A percentile compares a stretch with the other conserved stretches of the same genome.
These are phyloP conservation scores for Mycena alexandri DNA, from an alignment of 768 basidiomycete genomes.

Conservation along the genomic window DNA sequence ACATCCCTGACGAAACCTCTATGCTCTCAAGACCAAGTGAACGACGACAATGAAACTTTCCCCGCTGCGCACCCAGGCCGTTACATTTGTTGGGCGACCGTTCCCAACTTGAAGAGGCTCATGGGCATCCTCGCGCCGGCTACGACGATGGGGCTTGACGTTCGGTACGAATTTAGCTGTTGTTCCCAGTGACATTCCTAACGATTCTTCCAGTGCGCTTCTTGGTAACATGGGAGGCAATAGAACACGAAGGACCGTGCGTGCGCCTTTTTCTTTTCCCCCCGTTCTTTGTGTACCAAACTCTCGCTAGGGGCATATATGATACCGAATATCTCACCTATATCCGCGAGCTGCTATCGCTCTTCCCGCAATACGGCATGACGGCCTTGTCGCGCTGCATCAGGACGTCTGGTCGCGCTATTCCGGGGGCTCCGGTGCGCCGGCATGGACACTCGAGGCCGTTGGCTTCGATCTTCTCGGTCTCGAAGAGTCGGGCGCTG, in stretches of 20 bases:
- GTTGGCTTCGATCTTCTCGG: slow-evolving; percentile 88
- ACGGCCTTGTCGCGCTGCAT: slow-evolving; percentile 85
- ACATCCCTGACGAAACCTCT: slow-evolving; percentile 26
- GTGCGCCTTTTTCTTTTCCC: slow-evolving; percentile 49
- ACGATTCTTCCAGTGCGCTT: slow-evolving; percentile 76
- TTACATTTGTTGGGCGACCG: slow-evolving; percentile 91
- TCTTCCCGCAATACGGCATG: slow-evolving; percentile 80
- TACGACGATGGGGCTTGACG: slow-evolving; percentile 89
- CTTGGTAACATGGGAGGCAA: slow-evolving; percentile 96
- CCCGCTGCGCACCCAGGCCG: slow-evolving; percentile 71
- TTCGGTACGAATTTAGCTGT: slow-evolving; percentile 68
- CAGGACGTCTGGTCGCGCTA: slow-evolving; percentile 98
- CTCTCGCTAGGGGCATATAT: slow-evolving; percentile 75
- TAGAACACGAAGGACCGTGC: slow-evolving; percentile 94
- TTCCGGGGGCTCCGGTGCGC: slow-evolving; percentile 94
- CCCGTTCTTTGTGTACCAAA: slow-evolving; percentile 10
- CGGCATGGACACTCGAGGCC: slow-evolving; percentile 92
- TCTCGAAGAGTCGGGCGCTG: slow-evolving; percentile 86
- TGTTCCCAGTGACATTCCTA: not conserved
- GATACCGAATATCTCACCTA: slow-evolving; percentile 89
- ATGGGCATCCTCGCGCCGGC: slow-evolving; percentile 82
- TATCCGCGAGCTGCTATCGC: slow-evolving; percentile 73
- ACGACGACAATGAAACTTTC: slow-evolving; percentile 77
- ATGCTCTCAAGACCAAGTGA: slow-evolving; percentile 65
- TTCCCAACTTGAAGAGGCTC: slow-evolving; percentile 93